Percentiles rank a stretch among this genome's conserved stretches.
Evolutionary conservation across 1,284 basidiomycete genomes (phyloP).

Genomic region (Amylostereum areolatum): DNA sequence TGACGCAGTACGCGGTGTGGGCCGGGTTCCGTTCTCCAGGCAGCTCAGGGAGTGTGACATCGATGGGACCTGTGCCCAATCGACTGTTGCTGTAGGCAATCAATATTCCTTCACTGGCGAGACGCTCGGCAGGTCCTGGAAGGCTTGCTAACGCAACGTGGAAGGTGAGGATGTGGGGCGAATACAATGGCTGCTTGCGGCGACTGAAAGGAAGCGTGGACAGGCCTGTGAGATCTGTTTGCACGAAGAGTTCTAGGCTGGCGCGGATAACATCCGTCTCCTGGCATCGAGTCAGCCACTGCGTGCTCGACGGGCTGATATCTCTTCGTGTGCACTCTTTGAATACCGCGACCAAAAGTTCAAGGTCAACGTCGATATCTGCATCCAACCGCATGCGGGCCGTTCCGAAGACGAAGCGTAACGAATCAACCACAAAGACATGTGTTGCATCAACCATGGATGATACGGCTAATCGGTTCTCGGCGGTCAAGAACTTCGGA

Average conservation of each 20-base stretch:
- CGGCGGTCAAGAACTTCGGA: slow-evolving; percentile 48
- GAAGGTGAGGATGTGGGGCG: slow-evolving; percentile 74
- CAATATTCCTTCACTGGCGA: slow-evolving; percentile 81
- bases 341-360: slow-evolving; percentile 76
- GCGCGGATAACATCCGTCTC: slow-evolving; percentile 76
- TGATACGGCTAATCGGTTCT: slow-evolving; percentile 53
- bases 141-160: slow-evolving; percentile 83
- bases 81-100: slow-evolving; percentile 80
- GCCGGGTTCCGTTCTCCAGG: slow-evolving; percentile 70
- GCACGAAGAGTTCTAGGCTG: slow-evolving; percentile 71
- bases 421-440: slow-evolving; percentile 61
- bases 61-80: slow-evolving; percentile 66
- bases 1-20: slow-evolving; percentile 79
- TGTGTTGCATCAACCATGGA: slow-evolving; percentile 60
- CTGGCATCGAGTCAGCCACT: slow-evolving; percentile 79
- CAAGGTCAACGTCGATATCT: slow-evolving; percentile 75
- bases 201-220: slow-evolving; percentile 58
- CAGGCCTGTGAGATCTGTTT: slow-evolving; percentile 64
- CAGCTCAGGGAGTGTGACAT: slow-evolving; percentile 62
- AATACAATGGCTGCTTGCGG: slow-evolving; percentile 62
- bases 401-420: slow-evolving; percentile 63
- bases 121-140: slow-evolving; percentile 73
- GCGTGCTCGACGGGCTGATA: slow-evolving; percentile 54
- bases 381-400: slow-evolving; percentile 51
- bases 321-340: slow-evolving; percentile 70